Percentiles rank a stretch among this genome's conserved stretches.
phyloP scores from a whole-genome alignment of 164 flowering plant species.

The Chimonanthus salicifolius region DNA sequence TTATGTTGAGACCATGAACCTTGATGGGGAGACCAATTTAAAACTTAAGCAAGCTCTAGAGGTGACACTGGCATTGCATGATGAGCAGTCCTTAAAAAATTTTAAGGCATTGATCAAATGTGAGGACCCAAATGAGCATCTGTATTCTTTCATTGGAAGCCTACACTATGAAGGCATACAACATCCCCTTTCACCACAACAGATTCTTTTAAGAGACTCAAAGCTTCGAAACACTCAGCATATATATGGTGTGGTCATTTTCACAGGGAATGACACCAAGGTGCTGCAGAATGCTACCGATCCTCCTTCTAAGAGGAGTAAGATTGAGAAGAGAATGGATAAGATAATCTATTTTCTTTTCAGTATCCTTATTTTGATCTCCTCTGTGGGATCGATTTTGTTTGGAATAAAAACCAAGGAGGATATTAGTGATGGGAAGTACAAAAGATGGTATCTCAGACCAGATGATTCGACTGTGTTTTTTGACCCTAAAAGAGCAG shows the following conservation, averaged over 20 bases:
- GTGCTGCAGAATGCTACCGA: constrained; percentile 82
- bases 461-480: constrained; percentile 54
- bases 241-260: constrained; percentile 71
- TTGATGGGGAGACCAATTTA: constrained; percentile 89
- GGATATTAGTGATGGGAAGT: constrained; percentile 39
- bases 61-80: constrained; percentile 40
- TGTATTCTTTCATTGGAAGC: constrained; percentile 75
- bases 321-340: constrained; percentile 76
- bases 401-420: constrained; percentile 54
- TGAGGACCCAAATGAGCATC: constrained; percentile 90
- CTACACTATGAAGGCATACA: constrained; percentile 32
- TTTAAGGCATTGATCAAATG: constrained; percentile 64
- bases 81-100: constrained; percentile 38
- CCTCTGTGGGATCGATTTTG: constrained; percentile 59
- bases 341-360: constrained; percentile 70
- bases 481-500: constrained; percentile 60
- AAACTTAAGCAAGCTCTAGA: constrained; percentile 68
- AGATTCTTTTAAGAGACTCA: constrained; percentile 79
- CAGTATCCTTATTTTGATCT: constrained; percentile 47
- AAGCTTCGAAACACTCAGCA: constrained; percentile 76
- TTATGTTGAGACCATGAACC: constrained; percentile 85
- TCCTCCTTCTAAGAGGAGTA: constrained; percentile 91
- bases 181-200: constrained; percentile 61
- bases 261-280: constrained; percentile 89
- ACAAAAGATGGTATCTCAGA: constrained; percentile 74